Evolutionary conservation across 148 eudicot genomes (phyloP), one percentile per base, ranked within the genome.

Genomic region (Fagopyrum homotropicum): DNA sequence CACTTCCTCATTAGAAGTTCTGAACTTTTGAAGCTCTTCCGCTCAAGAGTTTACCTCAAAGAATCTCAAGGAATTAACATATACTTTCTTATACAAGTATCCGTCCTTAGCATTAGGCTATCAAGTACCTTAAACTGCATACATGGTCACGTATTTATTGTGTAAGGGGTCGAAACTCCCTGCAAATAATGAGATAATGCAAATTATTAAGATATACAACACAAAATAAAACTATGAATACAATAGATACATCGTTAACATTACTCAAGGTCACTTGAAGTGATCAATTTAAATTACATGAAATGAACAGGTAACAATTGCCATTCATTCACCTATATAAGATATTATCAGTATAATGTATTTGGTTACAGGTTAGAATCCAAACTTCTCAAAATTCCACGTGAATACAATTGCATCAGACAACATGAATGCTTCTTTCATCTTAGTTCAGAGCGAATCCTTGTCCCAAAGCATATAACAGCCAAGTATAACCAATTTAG

Each of bases 151-250:
- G 93, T 74, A 91, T 82, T 76, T 50, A 78, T 75, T 92, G 93
- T 51, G 92, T 89, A 69, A 92, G 93, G 75, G 99, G 99, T 55
- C 91, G 97, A 76, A 90, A 86, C 77, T 92, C 99, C 84, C 99
- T 95, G 83, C 78, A 82, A 9, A 61, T 16, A 55, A 17, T 51
- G 60, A 72, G 79, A 82, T 22, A 54, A 51, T 45, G 19, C 47
- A 66, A n/a, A 22, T 22, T 66, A 43, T 48, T 50, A 44, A 73
- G 64, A 17, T 15, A 73, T 47, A 79, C 69, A 54, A 50, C 7
- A 73, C 46, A 72, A 30, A 30, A 57, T 2, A 45, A 1, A 52
- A 40, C 14, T 46, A 44, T 61, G 69, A 45, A 57, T 75, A 43
- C 9, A 68, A 56, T 29, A 75, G 78, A 77, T 45, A 68, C 19